Percentiles rank a stretch among this genome's conserved stretches.
phyloP scores from a whole-genome alignment of 495 filamentous ascomycete species.

The Margaritispora aquatica region DNA sequence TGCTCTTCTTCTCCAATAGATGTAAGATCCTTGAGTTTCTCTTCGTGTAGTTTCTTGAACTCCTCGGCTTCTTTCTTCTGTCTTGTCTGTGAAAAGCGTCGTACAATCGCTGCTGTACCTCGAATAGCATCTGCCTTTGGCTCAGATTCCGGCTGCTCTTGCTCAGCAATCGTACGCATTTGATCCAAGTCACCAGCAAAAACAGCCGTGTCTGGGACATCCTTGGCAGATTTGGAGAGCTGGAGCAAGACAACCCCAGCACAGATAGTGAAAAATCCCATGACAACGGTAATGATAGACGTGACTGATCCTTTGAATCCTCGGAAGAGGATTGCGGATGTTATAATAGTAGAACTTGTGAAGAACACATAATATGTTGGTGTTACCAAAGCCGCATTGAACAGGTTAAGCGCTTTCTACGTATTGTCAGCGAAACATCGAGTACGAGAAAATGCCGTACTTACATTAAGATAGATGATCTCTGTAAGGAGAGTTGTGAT shows the following conservation, averaged over 20 bases:
- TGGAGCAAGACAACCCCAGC: conserved; percentile 93
- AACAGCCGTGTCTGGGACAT: conserved; percentile 89
- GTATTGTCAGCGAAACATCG: conserved; percentile 24
- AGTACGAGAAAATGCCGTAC: conserved; percentile 26
- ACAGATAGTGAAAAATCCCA: conserved; percentile 94
- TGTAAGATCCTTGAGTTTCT: conserved; percentile 66
- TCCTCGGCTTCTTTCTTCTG: conserved; percentile 79
- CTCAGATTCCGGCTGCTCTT: conserved; percentile 90
- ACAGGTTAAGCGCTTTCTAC: conserved; percentile 97
- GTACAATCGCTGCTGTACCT: conserved; percentile 83
- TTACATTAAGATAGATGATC: conserved; percentile 91
- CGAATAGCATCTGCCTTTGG: conserved; percentile 96
- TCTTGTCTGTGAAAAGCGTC: conserved; percentile 69
- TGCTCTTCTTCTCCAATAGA: conserved; percentile 70
- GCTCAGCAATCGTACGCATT: conserved; percentile 87
- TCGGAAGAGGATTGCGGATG: conserved; percentile 85
- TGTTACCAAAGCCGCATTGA: conserved; percentile 94
- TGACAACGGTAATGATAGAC: conserved; percentile 80
- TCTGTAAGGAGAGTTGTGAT: conserved; percentile 82
- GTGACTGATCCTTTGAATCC: conserved; percentile 84
- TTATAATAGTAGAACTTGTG: conserved; percentile 89
- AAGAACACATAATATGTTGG: conserved; percentile 99
- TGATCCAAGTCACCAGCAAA: conserved; percentile 93
- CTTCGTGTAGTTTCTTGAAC: conserved; percentile 69
- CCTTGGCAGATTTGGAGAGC: conserved; percentile 96